Evolutionary conservation across 1,139 yeast genomes (phyloP), one percentile per base, ranked within the genome.

Genomic region (Scheffersomyces insectosa): DNA sequence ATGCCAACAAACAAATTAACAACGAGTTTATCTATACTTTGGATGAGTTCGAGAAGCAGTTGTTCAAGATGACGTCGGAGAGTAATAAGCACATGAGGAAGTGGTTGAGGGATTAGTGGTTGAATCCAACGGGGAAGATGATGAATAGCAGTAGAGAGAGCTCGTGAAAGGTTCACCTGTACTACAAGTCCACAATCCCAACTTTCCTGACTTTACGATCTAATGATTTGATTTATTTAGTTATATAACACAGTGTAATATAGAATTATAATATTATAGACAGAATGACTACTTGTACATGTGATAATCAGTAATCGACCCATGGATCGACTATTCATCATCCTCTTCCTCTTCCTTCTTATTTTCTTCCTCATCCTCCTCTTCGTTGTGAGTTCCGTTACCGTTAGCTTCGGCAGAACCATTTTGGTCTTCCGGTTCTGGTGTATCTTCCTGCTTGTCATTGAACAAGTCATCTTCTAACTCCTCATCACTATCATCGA

Each of bases 41-140:
- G 50, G 97, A 90, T 58, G 93, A 84, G 56, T 85, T 80, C 60
- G 97, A 89, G 56, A 80, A 78, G 59, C 65, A 63, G 37, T 56
- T 88, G 42, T 88, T 80, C 63, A 78, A 72, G 49, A 60, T 66
- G 6, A 77, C 89, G 2, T 80, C 85, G 46, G 84, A 78, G 40
- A 76, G 86, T 37, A 79, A 82, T 51, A 80, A 80, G 51, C 81
- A 80, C 43, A 72, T 84, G 70, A 78, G 83, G 55, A 72, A 66
- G 40, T 88, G 96, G 95, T 63, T 53, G 37, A 52, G 42, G 39
- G 48, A 52, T 27, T 52, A 40, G 29, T 28, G 12, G 20, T 6
- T 31, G 20, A 31, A 31, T n/a, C 31, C 31, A 28, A 12, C 12
- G 5, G 31, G 13, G 3, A 12, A 6, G 5, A 6, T 20, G 25